Base-by-base conservation (phyloP, 495 filamentous ascomycete genomes). In the Penicillium malachiteum region DNA sequence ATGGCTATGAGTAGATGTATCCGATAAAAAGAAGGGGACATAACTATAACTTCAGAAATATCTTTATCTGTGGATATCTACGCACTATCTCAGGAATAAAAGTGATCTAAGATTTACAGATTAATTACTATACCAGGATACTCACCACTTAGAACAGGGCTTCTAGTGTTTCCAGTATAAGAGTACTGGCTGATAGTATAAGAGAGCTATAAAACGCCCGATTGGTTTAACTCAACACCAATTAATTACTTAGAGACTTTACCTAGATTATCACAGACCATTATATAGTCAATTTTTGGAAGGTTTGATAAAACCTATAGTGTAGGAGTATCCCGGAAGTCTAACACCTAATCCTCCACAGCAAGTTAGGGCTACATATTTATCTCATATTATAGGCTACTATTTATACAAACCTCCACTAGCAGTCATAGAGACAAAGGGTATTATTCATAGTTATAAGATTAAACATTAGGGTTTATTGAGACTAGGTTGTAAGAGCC, bases 401-500 rank as follows among this genome's bases (percentile, higher is more conserved):
- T 21, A 16, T 52, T 33, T 11, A 53, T 40, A 41, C 16, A 59
- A 32, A 55, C 47, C 41, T 55, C 57, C 11, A 48, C 41, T 9
- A 17, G 57, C 13, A 37, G 57, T 11, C 52, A 37, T 3, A 30
- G 2, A 59, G 57, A 48, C 35, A 55, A 47, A 12, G 52, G 52
- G 33, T 55, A 42, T 40, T 26, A 32, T 33, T 54, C 34, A 37
- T 46, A 30, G 34, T 7, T 54, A 39, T 14, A 8, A 35, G 32
- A 39, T 41, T 54, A 14, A 46, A 41, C 1, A 13, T 48, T 48
- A 38, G 18, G 33, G 16, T 11, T 51, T 37, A 48, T 21, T 46
- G 18, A 38, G 30, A 14, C 16, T 0, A 13, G 1, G 11, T 41
- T 14, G 21, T 14, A 50, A 42, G 50, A 43, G 47, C 46, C 53